Conservation (phyloP, 148 eudicot genomes). For the Amaranthus cruentus region DNA sequence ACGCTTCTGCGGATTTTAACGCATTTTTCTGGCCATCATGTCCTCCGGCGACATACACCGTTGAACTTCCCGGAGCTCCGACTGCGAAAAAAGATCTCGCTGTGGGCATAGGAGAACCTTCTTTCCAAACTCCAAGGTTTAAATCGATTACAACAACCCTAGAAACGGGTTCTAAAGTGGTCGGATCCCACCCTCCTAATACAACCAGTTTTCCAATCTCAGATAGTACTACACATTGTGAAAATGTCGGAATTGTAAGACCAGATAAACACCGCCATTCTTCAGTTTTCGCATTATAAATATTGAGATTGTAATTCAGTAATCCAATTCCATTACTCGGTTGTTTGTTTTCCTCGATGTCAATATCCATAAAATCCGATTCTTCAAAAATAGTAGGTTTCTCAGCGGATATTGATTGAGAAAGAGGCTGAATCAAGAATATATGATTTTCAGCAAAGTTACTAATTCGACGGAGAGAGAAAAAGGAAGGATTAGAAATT, state of each 20-base stretch:
- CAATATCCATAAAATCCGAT: background rate
- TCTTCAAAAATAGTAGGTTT: background rate
- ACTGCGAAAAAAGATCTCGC: constrained; percentile 40
- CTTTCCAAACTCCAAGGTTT: constrained; percentile 24
- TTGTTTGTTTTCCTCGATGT: background rate
- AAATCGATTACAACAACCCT: constrained; percentile 28
- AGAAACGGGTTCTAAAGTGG: constrained; percentile 30
- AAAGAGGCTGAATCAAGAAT: constrained; percentile 24
- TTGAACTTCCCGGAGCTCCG: constrained; percentile 1
- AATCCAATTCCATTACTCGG: background rate
- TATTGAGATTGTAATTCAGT: constrained; percentile 18
- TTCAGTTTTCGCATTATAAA: constrained; percentile 5
- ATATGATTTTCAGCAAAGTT: constrained; percentile 22
- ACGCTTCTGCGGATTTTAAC: constrained; percentile 32
- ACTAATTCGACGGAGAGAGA: constrained; percentile 10
- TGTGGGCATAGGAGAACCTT: constrained; percentile 27
- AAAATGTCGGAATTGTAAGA: constrained; percentile 26
- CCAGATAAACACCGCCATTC: constrained; percentile 27
- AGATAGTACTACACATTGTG: constrained; percentile 29
- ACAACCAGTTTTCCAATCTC: constrained; percentile 19
- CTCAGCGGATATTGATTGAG: background rate
- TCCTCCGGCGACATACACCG: constrained; percentile 40
- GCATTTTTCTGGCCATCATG: constrained; percentile 47
- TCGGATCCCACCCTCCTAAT: constrained; percentile 42
- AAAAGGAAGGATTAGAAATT: constrained; percentile 25